Conservation (phyloP, 805 yeast species). For the Ogataea saltuana region DNA sequence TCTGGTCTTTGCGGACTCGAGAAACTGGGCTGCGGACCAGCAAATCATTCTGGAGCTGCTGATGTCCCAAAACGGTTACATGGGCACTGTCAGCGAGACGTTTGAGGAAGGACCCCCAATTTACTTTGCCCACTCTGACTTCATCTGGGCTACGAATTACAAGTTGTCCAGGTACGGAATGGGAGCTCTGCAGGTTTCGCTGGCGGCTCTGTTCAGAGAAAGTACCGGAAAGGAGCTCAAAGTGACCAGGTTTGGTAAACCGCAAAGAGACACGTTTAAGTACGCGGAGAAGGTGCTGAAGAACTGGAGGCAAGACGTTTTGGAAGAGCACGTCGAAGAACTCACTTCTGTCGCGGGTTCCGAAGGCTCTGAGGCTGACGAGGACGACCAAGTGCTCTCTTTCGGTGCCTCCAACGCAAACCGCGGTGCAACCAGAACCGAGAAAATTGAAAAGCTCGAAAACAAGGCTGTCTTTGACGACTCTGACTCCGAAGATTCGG, state of each 20-base stretch:
- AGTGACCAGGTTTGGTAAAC: slow-evolving; percentile 86
- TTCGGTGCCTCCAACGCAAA: slow-evolving; percentile 18
- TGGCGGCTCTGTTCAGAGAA: slow-evolving; percentile 81
- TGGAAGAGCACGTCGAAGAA: slow-evolving; percentile 69
- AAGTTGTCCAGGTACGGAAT: slow-evolving; percentile 82
- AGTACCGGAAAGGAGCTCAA: slow-evolving; percentile 80
- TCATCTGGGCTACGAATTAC: slow-evolving; percentile 91
- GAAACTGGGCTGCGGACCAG: slow-evolving; percentile 93
- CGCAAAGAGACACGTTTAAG: slow-evolving; percentile 82
- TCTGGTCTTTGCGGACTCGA: slow-evolving; percentile 85
- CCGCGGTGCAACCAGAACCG: slow-evolving; percentile 11
- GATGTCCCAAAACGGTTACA: slow-evolving; percentile 71
- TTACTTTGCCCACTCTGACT: slow-evolving; percentile 89
- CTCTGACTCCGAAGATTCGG: slow-evolving; percentile 34
- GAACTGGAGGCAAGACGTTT: slow-evolving; percentile 75
- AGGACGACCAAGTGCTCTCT: slow-evolving; percentile 16
- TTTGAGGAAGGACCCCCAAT: slow-evolving; percentile 78
- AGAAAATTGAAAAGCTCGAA: not conserved
- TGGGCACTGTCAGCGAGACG: slow-evolving; percentile 77
- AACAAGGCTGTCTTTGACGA: slow-evolving; percentile 28
- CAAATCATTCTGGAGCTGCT: slow-evolving; percentile 84
- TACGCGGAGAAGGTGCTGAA: slow-evolving; percentile 78
- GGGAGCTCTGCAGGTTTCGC: slow-evolving; percentile 91
- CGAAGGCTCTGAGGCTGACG: slow-evolving; percentile 20
- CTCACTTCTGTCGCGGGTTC: slow-evolving; percentile 25